Evolutionary conservation across 495 filamentous ascomycete genomes (phyloP), one percentile per base, ranked within the genome.

Genomic region (Filosporella fistucella): DNA sequence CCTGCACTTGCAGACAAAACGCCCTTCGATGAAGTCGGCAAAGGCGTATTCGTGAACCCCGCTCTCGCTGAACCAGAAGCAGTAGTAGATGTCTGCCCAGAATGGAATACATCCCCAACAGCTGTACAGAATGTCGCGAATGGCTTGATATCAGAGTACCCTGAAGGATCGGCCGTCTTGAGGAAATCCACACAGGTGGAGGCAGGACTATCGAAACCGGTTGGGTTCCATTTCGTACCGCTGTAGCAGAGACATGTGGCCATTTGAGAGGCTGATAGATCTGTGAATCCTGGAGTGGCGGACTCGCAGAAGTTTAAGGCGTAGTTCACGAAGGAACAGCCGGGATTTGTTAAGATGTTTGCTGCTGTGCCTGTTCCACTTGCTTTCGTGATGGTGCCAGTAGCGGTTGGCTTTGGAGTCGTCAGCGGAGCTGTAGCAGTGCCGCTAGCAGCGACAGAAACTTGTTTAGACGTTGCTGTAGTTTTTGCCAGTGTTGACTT

Each of bases 181-280:
- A 33, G 14, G 22, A 46, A 55, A 14, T 29, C 17, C 3, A 36
- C 52, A 28, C 52, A 55, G n/a, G 30, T 42, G 13, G 23, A 17
- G 16, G 47, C 42, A 1, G 2, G 24, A 10, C 30, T 20, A 22
- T 55, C 52, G 36, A 55, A 55, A 10, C 11, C 12, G 13, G 26
- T 13, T 1, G 52, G 47, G 6, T 14, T 29, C 47, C 47, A 55
- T 12, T 10, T n/a, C 10, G 30, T 40, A 11, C 21, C 18, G 26
- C 36, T 47, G 46, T 55, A 55, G 24, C 52, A 55, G 28, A 55
- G 18, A 42, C 52, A 55, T 18, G 35, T 18, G 16, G 52, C 52
- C 26, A 51, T 41, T 16, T 7, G 6, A 14, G 25, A 9, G 10
- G 17, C 26, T 32, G 34, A 14, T 1, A 42, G 1, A 32, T 29